A percentile compares a stretch with the other conserved stretches of the same genome.
Conservation (phyloP, 116 monocot genomes). For the Trichopus zeylanicus region DNA sequence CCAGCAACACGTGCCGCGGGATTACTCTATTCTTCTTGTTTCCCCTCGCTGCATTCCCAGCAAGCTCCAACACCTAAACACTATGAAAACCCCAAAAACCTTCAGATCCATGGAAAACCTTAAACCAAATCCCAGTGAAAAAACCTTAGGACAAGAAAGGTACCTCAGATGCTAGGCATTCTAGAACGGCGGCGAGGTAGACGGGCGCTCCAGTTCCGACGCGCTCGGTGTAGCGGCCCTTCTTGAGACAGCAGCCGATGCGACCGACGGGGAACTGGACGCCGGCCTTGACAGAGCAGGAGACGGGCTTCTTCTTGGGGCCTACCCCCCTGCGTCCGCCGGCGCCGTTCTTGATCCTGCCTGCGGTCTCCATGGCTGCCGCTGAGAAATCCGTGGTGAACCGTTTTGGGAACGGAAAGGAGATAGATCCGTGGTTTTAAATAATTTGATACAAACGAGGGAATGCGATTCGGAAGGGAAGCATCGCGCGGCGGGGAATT, state of each 20-base stretch:
- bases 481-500: background rate
- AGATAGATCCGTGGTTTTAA: background rate
- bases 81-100: no score
- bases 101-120: background rate
- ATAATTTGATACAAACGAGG: no score
- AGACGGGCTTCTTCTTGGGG: constrained; percentile 7
- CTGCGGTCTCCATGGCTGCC: background rate
- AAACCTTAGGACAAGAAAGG: background rate
- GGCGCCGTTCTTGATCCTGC: constrained; percentile 10
- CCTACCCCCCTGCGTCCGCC: background rate
- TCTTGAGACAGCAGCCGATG: constrained; percentile 5
- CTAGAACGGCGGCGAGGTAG: constrained; percentile 26
- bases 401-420: background rate
- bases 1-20: constrained; percentile 6
- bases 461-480: no score
- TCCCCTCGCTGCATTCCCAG: constrained; percentile 7
- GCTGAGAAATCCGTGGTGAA: background rate
- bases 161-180: constrained; percentile 30
- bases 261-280: constrained; percentile 11
- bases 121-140: background rate
- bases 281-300: constrained; percentile 5
- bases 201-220: constrained; percentile 32
- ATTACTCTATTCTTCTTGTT: constrained; percentile 14
- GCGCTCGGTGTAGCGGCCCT: background rate
- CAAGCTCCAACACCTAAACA: constrained; percentile 4